Base-by-base conservation (phyloP, 495 filamentous ascomycete species). In the Durotheca rogersii region DNA sequence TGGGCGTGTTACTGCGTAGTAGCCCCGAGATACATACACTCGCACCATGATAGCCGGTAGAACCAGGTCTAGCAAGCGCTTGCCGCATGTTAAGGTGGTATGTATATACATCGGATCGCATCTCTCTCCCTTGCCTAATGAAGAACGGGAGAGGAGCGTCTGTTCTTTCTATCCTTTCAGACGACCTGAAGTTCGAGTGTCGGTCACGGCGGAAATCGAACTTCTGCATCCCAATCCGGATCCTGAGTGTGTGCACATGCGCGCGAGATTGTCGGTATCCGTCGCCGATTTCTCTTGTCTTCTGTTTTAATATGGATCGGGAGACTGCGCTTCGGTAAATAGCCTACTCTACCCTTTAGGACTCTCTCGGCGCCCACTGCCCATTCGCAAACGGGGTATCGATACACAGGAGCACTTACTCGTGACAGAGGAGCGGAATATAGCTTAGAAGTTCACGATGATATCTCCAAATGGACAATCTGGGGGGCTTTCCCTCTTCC, bases 401-500 rank as follows among this genome's bases (percentile, higher is more conserved):
- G 36, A 15, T 39, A 39, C 18, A 41, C 41, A 33, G 10, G 5
- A 34, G 21, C 7, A 18, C 21, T 29, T 47, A n/a, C 43, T 38
- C 19, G 44, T 37, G 20, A 37, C 12, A 30, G 40, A 17, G 39
- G 9, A 18, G 38, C 12, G 9, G 31, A 47, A 47, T 12, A 37
- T 12, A 20, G 20, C 47, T 50, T 47, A 40, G 47, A n/a, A n/a
- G n/a, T n/a, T n/a, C 3, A 57, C 39, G 40, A 69, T 61, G 61
- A 70, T 71, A 49, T 61, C 67, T 29, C 62, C 67, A 32, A 62
- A 58, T 34, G 66, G 56, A 7, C 51, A 66, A 2, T 60, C 69
- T 6, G 74, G 74, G 53, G 73, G 74, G 29, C 74, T 77, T 60
- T 77, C 74, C 53, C 73, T 77, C 52, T 77, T 77, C 59, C 74